phyloP scores from a whole-genome alignment of 192 early-diverging fungal species.

The Coemansia sp. region DNA sequence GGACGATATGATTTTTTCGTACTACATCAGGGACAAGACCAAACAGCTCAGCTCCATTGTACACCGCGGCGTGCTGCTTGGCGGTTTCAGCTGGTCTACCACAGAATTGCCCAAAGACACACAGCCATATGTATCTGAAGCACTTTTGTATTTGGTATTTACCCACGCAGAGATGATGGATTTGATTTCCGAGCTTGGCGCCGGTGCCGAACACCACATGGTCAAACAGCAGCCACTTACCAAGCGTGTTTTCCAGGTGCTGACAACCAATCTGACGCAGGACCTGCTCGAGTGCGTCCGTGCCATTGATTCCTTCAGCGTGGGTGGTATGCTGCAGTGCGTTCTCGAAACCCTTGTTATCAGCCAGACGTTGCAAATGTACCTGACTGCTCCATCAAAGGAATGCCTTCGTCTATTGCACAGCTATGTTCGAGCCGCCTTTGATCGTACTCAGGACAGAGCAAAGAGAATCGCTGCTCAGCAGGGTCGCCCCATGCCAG shows the following conservation, averaged over 20 bases:
- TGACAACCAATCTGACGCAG: constrained; percentile 72
- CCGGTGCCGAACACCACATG: constrained; percentile 52
- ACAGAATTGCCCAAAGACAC: constrained; percentile 77
- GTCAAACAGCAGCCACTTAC: constrained; percentile 68
- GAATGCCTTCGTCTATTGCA: constrained; percentile 76
- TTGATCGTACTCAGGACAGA: constrained; percentile 51
- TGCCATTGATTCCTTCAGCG: constrained; percentile 80
- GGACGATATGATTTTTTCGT: constrained; percentile 80
- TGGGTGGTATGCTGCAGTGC: constrained; percentile 92
- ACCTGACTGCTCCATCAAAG: constrained; percentile 65
- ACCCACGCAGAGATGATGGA: constrained; percentile 89
- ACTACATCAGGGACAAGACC: constrained; percentile 80
- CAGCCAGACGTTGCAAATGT: constrained; percentile 77
- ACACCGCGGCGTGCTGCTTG: constrained; percentile 76
- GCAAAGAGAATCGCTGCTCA: constrained; percentile 35
- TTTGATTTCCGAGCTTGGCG: constrained; percentile 60
- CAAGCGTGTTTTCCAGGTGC: constrained; percentile 69
- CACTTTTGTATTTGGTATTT: constrained; percentile 81
- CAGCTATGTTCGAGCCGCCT: constrained; percentile 67
- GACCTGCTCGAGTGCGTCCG: constrained; percentile 80
- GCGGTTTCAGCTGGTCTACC: constrained; percentile 85
- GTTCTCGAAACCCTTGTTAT: constrained; percentile 90
- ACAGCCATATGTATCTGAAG: constrained; percentile 84
- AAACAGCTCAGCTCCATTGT: constrained; percentile 69
- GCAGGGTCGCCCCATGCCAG: constrained; percentile 37